phyloP scores from a whole-genome alignment of 306 rosid species.

The Trifolium fragiferum region DNA sequence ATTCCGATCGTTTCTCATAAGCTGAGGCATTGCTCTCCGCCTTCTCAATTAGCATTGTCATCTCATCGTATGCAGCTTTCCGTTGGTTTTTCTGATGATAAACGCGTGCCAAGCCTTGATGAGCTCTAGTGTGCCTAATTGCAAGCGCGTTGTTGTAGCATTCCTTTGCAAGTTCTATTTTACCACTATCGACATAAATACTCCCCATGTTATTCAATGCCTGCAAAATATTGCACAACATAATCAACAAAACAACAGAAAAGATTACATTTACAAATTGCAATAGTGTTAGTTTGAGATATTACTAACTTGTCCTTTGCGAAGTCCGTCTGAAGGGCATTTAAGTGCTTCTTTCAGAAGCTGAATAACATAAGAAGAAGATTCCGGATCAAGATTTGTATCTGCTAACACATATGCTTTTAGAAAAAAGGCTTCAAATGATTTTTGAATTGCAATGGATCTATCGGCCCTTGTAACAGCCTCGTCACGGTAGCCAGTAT shows the following conservation, averaged over 20 bases:
- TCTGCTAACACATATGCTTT: slow-evolving; percentile 82
- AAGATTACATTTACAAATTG: slow-evolving; percentile 4
- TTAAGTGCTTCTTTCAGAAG: slow-evolving; percentile 79
- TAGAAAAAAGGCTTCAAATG: slow-evolving; percentile 86
- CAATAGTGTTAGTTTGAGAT: not conserved
- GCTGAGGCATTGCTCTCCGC: slow-evolving; percentile 78
- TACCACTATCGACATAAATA: slow-evolving; percentile 72
- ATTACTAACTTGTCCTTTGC: slow-evolving; percentile 84
- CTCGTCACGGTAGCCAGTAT: slow-evolving; percentile 74
- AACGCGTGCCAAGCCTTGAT: slow-evolving; percentile 84
- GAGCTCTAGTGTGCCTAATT: slow-evolving; percentile 91
- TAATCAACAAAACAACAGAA: slow-evolving; percentile 39
- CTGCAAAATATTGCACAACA: slow-evolving; percentile 54
- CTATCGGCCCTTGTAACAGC: slow-evolving; percentile 67
- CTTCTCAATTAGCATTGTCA: slow-evolving; percentile 78
- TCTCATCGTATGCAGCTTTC: slow-evolving; percentile 80
- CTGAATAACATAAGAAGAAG: slow-evolving; percentile 66
- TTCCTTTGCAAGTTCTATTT: slow-evolving; percentile 69
- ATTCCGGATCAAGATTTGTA: slow-evolving; percentile 59
- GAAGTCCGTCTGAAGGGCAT: slow-evolving; percentile 90
- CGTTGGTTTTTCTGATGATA: slow-evolving; percentile 71
- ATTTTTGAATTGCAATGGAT: slow-evolving; percentile 68
- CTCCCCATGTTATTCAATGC: slow-evolving; percentile 84
- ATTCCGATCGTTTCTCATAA: slow-evolving; percentile 87
- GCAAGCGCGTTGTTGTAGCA: slow-evolving; percentile 82